A percentile compares a stretch with the other conserved stretches of the same genome.
Evolutionary conservation across 1,284 basidiomycete genomes (phyloP).

Genomic region (Mycena sp.): DNA sequence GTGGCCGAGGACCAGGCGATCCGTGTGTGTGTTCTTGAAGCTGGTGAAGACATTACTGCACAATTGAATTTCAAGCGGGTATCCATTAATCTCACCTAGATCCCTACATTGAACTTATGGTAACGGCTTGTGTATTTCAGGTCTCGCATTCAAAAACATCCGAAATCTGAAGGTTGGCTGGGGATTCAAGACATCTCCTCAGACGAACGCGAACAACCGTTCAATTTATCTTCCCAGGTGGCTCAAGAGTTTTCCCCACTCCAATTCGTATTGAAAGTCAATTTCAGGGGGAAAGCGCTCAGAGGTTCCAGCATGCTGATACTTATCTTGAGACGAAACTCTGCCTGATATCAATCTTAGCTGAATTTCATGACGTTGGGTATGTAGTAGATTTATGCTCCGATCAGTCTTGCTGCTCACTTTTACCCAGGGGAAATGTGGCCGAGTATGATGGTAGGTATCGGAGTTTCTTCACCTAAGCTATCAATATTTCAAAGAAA

Average conservation of each 20-base stretch:
- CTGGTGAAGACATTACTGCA: conserved; percentile 43
- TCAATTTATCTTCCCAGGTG: background rate
- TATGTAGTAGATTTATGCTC: background rate
- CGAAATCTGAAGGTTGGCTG: conserved; percentile 39
- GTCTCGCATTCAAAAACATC: conserved; percentile 29
- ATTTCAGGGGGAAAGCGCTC: background rate
- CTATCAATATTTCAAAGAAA: background rate
- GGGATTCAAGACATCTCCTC: conserved; percentile 37
- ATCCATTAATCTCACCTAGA: background rate
- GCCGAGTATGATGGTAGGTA: background rate
- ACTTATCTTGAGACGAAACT: background rate
- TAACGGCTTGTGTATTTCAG: background rate
- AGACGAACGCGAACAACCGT: background rate
- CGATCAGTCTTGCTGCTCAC: background rate
- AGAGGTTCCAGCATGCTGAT: conserved; percentile 5
- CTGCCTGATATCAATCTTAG: background rate
- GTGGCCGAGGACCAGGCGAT: conserved; percentile 50
- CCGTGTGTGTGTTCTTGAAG: conserved; percentile 50
- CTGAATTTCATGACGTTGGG: background rate
- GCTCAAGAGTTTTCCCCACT: background rate
- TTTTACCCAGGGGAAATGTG: background rate
- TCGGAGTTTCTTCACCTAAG: background rate
- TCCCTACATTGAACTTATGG: background rate
- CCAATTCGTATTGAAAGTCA: too few relatives aligned
- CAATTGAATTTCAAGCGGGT: conserved; percentile 40